Percentiles rank a stretch among this genome's conserved stretches.
Evolutionary conservation across 495 filamentous ascomycete species (phyloP).

Genomic region (Annulohypoxylon stygium): DNA sequence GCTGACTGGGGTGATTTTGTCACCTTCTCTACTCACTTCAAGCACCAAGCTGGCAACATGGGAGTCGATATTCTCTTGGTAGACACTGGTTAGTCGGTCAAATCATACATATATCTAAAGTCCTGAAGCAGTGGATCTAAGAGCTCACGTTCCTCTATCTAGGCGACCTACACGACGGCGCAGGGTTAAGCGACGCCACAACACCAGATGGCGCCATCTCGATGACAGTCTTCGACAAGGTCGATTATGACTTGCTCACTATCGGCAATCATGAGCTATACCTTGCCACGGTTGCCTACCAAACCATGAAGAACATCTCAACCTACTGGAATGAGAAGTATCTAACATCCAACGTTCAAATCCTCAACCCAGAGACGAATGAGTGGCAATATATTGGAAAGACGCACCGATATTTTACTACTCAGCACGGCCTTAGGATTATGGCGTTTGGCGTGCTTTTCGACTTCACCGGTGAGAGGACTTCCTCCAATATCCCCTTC

Average conservation of each 20-base stretch:
- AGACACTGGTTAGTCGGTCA: slow-evolving; percentile 77
- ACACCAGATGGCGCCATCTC: slow-evolving; percentile 81
- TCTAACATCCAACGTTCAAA: slow-evolving; percentile 86
- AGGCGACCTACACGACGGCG: slow-evolving; percentile 73
- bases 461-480: slow-evolving; percentile 78
- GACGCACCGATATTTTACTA: slow-evolving; percentile 80
- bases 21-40: slow-evolving; percentile 79
- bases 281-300: slow-evolving; percentile 61
- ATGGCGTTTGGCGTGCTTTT: slow-evolving; percentile 86
- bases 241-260: slow-evolving; percentile 59
- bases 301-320: slow-evolving; percentile 57
- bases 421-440: slow-evolving; percentile 78
- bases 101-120: too few species aligned
- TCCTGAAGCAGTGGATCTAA: background rate
- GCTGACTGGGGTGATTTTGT: slow-evolving; percentile 93
- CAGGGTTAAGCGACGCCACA: slow-evolving; percentile 83
- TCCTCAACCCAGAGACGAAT: slow-evolving; percentile 70
- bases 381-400: slow-evolving; percentile 76
- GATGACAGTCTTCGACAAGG: slow-evolving; percentile 75
- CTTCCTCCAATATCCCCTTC: slow-evolving; percentile 69
- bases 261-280: slow-evolving; percentile 88
- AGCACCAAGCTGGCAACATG: slow-evolving; percentile 71
- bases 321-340: slow-evolving; percentile 65
- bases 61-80: slow-evolving; percentile 81
- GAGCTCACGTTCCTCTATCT: slow-evolving; percentile 7